Conservation (phyloP, 2,329 filamentous ascomycete genomes). For the Tolypocladium album region DNA sequence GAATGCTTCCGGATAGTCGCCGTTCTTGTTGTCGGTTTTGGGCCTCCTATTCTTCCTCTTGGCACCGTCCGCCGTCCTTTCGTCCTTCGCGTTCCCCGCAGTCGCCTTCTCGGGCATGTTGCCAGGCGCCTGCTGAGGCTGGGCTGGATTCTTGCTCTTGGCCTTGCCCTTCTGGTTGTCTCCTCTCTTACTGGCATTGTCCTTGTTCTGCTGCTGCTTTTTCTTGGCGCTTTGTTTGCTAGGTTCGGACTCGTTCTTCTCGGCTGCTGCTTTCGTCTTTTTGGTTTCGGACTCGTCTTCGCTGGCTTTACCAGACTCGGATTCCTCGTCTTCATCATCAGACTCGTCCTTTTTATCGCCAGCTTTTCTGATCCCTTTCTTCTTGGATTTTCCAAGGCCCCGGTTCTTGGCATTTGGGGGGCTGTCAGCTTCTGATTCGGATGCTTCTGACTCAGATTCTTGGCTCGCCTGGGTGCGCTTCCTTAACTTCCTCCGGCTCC, state of each 20-base stretch:
- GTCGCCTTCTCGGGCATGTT: not conserved
- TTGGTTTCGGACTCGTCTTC: conserved; percentile 3
- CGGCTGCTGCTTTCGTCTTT: conserved; percentile 3
- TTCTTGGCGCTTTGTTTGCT: conserved; percentile 7
- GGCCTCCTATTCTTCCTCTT: not conserved
- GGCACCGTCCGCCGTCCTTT: not conserved
- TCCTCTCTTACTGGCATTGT: conserved; percentile 3
- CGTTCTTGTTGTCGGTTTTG: conserved; percentile 7
- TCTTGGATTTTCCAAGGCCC: conserved; percentile 2
- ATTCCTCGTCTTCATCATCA: conserved; percentile 14
- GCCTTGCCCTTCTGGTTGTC: conserved; percentile 1
- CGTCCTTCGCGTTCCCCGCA: not conserved
- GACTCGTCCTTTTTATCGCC: conserved; percentile 10
- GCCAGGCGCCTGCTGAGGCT: not conserved
- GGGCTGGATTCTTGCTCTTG: not conserved
- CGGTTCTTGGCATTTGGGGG: conserved; percentile 2
- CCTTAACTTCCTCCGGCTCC: conserved; percentile 6
- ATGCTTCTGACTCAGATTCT: not conserved
- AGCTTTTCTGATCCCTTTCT: conserved; percentile 10
- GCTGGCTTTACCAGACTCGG: conserved; percentile 11
- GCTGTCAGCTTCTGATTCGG: not conserved
- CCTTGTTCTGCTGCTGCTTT: conserved; percentile 6
- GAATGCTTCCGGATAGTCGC: conserved; percentile 15
- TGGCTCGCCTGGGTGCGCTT: conserved; percentile 2
- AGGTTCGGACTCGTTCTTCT: conserved; percentile 4